Evolutionary conservation across 1,284 basidiomycete species (phyloP).

Genomic region (Cryptococcus sp.): DNA sequence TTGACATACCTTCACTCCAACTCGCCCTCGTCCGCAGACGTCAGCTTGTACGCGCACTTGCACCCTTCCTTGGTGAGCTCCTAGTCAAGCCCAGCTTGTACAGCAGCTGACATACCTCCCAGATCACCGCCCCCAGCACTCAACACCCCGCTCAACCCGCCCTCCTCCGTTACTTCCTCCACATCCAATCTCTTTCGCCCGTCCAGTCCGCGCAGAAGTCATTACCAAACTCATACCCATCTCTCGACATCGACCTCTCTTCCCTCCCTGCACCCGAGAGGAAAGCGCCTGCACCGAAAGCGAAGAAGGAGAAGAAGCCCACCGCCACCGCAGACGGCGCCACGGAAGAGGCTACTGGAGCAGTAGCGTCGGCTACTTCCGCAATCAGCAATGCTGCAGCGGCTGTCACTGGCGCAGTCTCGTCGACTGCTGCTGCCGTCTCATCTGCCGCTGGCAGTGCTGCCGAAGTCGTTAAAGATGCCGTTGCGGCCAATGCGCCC

Average conservation of each 20-base stretch:
- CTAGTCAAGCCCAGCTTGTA: not conserved
- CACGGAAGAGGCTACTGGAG: conserved; percentile 17
- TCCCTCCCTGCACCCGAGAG: conserved; percentile 73
- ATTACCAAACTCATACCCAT: conserved; percentile 57
- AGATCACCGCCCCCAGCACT: conserved; percentile 51
- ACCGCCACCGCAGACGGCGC: conserved; percentile 40
- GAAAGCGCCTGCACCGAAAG: conserved; percentile 76
- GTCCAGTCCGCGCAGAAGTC: conserved; percentile 48
- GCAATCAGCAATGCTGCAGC: conserved; percentile 15
- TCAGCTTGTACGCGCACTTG: conserved; percentile 77
- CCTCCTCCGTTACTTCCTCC: conserved; percentile 88
- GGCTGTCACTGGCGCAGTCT: conserved; percentile 18
- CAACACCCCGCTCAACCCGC: conserved; percentile 76
- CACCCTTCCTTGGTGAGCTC: conserved; percentile 72
- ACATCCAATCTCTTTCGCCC: conserved; percentile 74
- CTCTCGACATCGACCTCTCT: conserved; percentile 70
- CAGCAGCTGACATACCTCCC: not conserved
- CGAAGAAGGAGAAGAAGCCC: conserved; percentile 60
- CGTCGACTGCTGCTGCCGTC: conserved; percentile 29
- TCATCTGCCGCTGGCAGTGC: conserved; percentile 24
- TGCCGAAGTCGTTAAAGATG: conserved; percentile 20
- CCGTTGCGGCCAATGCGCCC: conserved; percentile 25
- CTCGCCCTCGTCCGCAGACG: conserved; percentile 80
- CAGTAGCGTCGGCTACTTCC: conserved; percentile 22
- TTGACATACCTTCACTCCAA: conserved; percentile 78